Percentiles rank a stretch among this genome's conserved stretches.
These are phyloP conservation scores for Orbilia blumenaviensis DNA, from an alignment of 2,329 filamentous ascomycete genomes.

Conservation along the genomic window DNA sequence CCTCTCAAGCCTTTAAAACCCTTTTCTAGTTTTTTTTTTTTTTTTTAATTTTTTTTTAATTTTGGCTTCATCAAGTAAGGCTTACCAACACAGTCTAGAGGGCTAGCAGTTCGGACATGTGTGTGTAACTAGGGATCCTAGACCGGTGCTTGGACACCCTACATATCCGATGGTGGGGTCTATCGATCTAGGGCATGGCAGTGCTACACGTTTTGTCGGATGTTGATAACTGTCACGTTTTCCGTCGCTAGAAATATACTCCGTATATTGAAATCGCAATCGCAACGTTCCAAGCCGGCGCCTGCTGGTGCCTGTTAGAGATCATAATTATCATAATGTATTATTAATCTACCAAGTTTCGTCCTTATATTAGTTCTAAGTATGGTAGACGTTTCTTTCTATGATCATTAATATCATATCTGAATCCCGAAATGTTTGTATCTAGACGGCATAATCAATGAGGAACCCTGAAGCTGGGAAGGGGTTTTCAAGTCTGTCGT, in stretches of 20 bases:
- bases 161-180: constrained; percentile 10
- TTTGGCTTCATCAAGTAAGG: no score
- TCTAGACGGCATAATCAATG: neutral
- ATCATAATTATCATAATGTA: neutral
- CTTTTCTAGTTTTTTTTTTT: no score
- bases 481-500: constrained; percentile 22
- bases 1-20: no score
- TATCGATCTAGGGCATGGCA: constrained; percentile 14
- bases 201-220: constrained; percentile 28
- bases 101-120: constrained; percentile 7
- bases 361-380: neutral
- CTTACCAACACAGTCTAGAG: neutral
- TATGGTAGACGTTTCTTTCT: neutral
- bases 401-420: neutral
- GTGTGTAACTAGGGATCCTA: neutral
- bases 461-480: neutral
- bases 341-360: constrained; percentile 1
- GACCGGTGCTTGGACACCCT: neutral
- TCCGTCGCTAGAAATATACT: constrained; percentile 14
- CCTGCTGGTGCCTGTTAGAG: neutral
- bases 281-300: constrained; percentile 23
- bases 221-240: constrained; percentile 36
- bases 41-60: no score
- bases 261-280: constrained; percentile 24
- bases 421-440: neutral